Base-by-base conservation (phyloP, 1,284 basidiomycete species). In the Tilletia setariae region DNA sequence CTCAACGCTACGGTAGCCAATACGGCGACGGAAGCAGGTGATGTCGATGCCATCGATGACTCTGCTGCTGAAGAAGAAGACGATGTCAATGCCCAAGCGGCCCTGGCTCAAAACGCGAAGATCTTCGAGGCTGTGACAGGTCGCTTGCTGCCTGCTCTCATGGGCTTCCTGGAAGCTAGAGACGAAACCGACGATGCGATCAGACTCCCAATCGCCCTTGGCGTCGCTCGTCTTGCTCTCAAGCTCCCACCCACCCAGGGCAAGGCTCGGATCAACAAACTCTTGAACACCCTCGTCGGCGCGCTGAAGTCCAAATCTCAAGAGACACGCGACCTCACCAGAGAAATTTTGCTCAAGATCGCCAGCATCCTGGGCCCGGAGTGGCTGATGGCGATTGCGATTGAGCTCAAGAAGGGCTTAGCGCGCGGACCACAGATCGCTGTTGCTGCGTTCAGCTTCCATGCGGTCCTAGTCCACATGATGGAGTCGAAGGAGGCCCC, bases 401-500 rank as follows among this genome's bases (percentile, higher is more conserved):
- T 88, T 32, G 94, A 98, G 82, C 86, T 98, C 64, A 88, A 91
- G 21, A 88, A 86, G 0, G 91, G 93, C 0, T 87, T 99, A 19
- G 82, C 89, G 65, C 91, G 94, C 11, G 96, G 96, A 2, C 94
- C 96, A 0, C 96, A 98, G 73, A 88, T 96, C 0, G 94, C 98
- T 77, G 89, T 98, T 15, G 86, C 98, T 35, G 93, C 94, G 0
- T 92, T 90, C 72, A 90, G 90, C 0, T 87, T 88, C 0, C 95
- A 98, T 81, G 87, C 91, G 0, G 85, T 99, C 40, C 85, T 98
- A 21, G 88, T 90, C 8, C 89, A 93, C 69, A 68, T 83, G 62
- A 76, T 75, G 73, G 59, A 42, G 19, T 30, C 40, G 6, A 21
- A 53, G 9, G 61, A 67, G 16, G n/a, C n/a, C 21, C 62, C 61